Base-by-base conservation (phyloP, 2,329 filamentous ascomycete genomes). In the Alternaria angustiovoidea region DNA sequence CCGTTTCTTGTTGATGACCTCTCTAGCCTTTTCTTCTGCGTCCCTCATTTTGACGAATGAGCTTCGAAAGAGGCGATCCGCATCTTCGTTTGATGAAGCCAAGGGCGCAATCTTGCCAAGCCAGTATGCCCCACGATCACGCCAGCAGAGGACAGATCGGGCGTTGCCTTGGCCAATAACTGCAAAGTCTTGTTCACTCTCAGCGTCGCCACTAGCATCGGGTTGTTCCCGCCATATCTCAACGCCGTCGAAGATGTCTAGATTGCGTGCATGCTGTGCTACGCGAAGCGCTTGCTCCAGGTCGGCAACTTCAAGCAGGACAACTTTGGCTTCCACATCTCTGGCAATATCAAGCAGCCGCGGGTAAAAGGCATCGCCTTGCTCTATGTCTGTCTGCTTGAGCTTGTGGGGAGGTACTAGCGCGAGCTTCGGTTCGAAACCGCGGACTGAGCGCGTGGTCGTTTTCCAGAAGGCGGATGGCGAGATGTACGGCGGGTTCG, bases 401-500 rank as follows among this genome's bases (percentile, higher is more conserved):
- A 43, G 7, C 4, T 8, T 48, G 8, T 41, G 20, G 8, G 72
- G 63, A 46, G 62, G 63, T 7, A 98, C 91, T 14, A 98, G 83
- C 0, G 95, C 95, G 12, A 91, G 79, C 64, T 82, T 86, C 4
- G 95, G 95, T 78, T 99, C 95, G 74, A 88, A 93, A 46, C 88
- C 88, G 16, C 93, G 87, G 30, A 97, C 94, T 12, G 91, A 94
- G 26, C 88, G 86, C 1, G 85, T 82, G 1, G 90, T 93, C 18
- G 87, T 86, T 39, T 79, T 84, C 39, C 83, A 78, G 70, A 91
- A 93, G 7, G 86, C 86, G 4, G 0, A 65, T 0, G 83, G 80
- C 2, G 93, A 96, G 51, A 98, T 89, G 75, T 98, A 98, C 0
- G 95, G 95, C 16, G 95, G 95, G 72, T 99, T 99, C 1, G 91